Base-by-base conservation (phyloP, 257 asterid genomes). In the Solanum chiquidenum region DNA sequence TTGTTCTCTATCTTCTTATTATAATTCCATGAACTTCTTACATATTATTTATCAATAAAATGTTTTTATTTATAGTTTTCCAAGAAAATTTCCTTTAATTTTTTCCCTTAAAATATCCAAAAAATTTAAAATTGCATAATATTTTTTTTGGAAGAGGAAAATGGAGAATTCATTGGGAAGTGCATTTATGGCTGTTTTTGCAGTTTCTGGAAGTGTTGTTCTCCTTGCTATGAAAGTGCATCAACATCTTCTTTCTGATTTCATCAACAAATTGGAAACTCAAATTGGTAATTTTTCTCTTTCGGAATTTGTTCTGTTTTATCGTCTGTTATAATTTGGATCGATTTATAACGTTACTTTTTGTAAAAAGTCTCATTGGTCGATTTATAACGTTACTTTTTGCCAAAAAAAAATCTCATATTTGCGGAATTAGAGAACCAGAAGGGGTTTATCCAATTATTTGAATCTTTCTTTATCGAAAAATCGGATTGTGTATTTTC, bases 191-290 rank as follows among this genome's bases (percentile, higher is more conserved):
- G 95, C 97, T 6, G 99, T 95, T 90, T 95, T 94, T 86, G 98
- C 98, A 62, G 99, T 94, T 73, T 96, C 99, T 0, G 98, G 97
- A 18, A 94, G 98, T 92, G 99, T 96, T 2, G 98, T 90, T 46
- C 90, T 96, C 69, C 92, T 96, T 18, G 95, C 99, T 90, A 91
- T 94, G 89, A 98, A 93, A 88, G 93, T 90, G 12, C 98, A 96
- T 87, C 93, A 96, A 46, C 98, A 95, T 87, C 95, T 95, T 60
- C 96, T 95, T 85, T 94, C 98, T 87, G 90, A 93, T 91, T 94
- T 96, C 93, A 93, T 96, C 94, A 92, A 94, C 90, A 89, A 95
- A 88, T 90, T 94, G 92, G 98, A 95, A 92, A 87, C 84, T 42
- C 95, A 95, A 88, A 88, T 96, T 7, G 91, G 90, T 71, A 73